Percentiles rank a stretch among this genome's conserved stretches.
Conservation (phyloP, 495 filamentous ascomycete genomes). For the Mycothermus thermophilus region DNA sequence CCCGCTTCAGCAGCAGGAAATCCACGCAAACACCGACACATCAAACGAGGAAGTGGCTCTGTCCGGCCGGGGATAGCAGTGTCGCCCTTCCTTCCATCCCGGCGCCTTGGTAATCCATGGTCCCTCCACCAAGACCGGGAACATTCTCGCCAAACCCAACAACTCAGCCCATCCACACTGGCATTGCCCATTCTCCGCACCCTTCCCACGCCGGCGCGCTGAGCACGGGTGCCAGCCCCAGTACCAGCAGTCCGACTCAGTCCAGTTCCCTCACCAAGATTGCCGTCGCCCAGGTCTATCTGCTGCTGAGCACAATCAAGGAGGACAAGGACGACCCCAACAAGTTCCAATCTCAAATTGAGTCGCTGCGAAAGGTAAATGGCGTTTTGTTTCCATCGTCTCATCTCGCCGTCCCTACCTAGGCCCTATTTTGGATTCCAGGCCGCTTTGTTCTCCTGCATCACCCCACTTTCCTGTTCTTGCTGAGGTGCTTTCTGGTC, state of each 20-base stretch:
- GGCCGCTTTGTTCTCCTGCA: neutral
- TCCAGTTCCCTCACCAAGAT: constrained; percentile 64
- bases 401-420: neutral
- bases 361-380: constrained; percentile 76
- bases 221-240: constrained; percentile 47
- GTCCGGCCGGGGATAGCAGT: constrained; percentile 20
- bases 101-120: constrained; percentile 21
- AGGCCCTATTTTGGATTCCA: neutral
- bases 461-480: neutral
- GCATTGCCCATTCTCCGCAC: constrained; percentile 36
- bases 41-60: constrained; percentile 15
- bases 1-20: too few species aligned
- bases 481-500: too few species aligned
- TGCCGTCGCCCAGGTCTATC: constrained; percentile 84
- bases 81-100: constrained; percentile 11
- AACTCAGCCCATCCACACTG: constrained; percentile 34
- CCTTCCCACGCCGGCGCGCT: constrained; percentile 37
- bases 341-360: constrained; percentile 88
- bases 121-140: constrained; percentile 32
- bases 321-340: constrained; percentile 74
- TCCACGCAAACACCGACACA: neutral
- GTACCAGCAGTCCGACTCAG: constrained; percentile 49
- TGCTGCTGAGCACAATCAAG: constrained; percentile 84
- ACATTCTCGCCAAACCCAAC: constrained; percentile 42
- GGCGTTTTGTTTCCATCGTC: neutral